These are phyloP conservation scores for Hypoxylon rickii DNA, from an alignment of 495 filamentous ascomycete species.

Conservation along the genomic window DNA sequence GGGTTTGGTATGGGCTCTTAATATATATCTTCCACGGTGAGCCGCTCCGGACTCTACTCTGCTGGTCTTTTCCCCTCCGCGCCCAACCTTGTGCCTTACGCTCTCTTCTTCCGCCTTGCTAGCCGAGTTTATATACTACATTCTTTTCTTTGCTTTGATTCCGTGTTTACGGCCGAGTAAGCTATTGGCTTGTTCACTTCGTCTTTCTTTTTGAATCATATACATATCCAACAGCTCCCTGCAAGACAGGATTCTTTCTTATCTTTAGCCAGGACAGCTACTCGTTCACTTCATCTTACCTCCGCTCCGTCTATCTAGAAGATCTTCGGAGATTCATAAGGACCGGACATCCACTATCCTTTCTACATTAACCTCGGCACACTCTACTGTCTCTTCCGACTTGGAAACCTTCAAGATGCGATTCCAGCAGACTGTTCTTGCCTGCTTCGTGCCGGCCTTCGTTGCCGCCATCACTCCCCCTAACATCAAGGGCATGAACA, in stretches of 20 bases:
- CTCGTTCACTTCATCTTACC: not conserved
- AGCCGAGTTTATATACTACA: conserved; percentile 39
- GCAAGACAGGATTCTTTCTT: conserved; percentile 36
- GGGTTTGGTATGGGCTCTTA: conserved; percentile 29
- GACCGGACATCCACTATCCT: conserved; percentile 23
- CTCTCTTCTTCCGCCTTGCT: conserved; percentile 36
- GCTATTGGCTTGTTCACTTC: conserved; percentile 22
- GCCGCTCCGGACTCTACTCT: conserved; percentile 19
- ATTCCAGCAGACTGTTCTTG: conserved; percentile 31
- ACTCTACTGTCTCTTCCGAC: conserved; percentile 11
- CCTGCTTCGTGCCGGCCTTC: conserved; percentile 31
- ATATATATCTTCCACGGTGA: conserved; percentile 40
- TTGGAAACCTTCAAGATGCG: conserved; percentile 33
- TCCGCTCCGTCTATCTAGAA: conserved; percentile 4
- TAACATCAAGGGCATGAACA: conserved; percentile 36
- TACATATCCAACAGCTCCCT: conserved; percentile 31
- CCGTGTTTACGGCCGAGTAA: conserved; percentile 19
- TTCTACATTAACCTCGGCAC: conserved; percentile 1
- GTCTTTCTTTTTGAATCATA: conserved; percentile 33
- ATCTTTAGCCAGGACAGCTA: conserved; percentile 28
- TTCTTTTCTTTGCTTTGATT: conserved; percentile 38
- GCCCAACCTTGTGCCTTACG: conserved; percentile 27
- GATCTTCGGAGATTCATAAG: conserved; percentile 26
- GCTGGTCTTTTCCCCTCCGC: conserved; percentile 24
- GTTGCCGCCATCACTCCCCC: conserved; percentile 36